A percentile compares a stretch with the other conserved stretches of the same genome.
Evolutionary conservation across 1,139 yeast genomes (phyloP).

Genomic region (Lodderomyces pseudojiufengensis): DNA sequence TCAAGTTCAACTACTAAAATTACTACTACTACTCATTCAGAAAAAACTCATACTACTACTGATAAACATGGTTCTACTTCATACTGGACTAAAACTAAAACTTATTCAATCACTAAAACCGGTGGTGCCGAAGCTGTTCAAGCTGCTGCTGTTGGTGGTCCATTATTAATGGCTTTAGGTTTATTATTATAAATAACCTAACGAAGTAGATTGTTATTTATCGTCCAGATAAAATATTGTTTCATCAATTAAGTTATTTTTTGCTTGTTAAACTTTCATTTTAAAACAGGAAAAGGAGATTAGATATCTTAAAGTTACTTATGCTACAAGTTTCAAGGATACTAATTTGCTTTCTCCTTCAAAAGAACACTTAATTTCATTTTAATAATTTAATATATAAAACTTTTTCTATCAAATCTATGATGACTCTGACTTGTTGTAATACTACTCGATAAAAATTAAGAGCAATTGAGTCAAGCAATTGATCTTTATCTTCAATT

Average conservation of each 20-base stretch:
- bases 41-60: conserved; percentile 10
- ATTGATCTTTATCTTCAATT: too few relatives aligned
- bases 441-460: too few relatives aligned
- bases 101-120: conserved; percentile 17
- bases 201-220: neutral
- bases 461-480: too few relatives aligned
- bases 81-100: conserved; percentile 11
- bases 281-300: too few relatives aligned
- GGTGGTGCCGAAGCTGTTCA: conserved; percentile 15
- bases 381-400: too few relatives aligned
- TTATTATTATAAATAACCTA: conserved; percentile 13
- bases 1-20: conserved; percentile 9
- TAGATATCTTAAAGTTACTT: too few relatives aligned
- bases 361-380: too few relatives aligned
- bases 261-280: too few relatives aligned
- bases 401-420: too few relatives aligned
- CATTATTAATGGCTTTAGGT: conserved; percentile 16
- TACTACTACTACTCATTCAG: conserved; percentile 4
- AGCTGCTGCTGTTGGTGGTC: conserved; percentile 14
- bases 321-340: too few relatives aligned
- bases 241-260: neutral
- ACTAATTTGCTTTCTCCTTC: too few relatives aligned
- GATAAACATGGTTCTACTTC: conserved; percentile 9
- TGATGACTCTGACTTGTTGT: too few relatives aligned
- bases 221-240: neutral